Base-by-base conservation (phyloP, 345 rosid genomes). In the Ceriops decandra region DNA sequence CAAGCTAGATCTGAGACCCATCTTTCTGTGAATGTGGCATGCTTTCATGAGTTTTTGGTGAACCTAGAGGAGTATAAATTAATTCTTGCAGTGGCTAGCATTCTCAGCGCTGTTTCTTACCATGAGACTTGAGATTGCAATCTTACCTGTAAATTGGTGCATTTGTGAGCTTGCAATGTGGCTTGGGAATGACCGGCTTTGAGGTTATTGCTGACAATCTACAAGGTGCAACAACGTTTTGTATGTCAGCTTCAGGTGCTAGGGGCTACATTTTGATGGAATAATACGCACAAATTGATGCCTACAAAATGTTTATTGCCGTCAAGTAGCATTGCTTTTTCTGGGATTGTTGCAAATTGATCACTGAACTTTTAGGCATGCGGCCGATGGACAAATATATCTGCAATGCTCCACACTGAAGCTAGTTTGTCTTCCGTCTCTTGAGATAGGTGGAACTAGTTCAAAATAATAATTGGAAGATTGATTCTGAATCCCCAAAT, bases 1-100 rank as follows among this genome's bases (percentile, higher is more conserved):
- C 87, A 52, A 76, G 82, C 78, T 71, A 69, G 79, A 42, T 26
- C 76, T 76, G 46, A 72, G 56, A 47, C 32, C 63, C 36, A 42
- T 51, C 69, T 6, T 4, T 64, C 61, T 52, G 30, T 10, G 26
- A 42, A 62, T 53, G n/a, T 31, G 30, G 19, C 67, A 68, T 20
- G 46, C 32, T 21, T 7, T 63, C 49, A 56, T 20, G 38, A 24
- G n/a, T 53, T 54, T 51, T 42, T 27, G 5, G 26, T 49, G 26
- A 68, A 58, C 69, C 21, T 36, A 11, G 47, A 61, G 7, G 36
- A 1, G 17, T 17, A 47, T 53, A 26, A 30, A 5, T 60, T 59
- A 33, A 59, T 46, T 67, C 60, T 66, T 69, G 15, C 66, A 38
- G 7, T 22, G 59, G 59, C 28, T 71, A 17, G 35, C 38, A 52